phyloP scores from a whole-genome alignment of 2,329 filamentous ascomycete species.

The Penicillium sp. region DNA sequence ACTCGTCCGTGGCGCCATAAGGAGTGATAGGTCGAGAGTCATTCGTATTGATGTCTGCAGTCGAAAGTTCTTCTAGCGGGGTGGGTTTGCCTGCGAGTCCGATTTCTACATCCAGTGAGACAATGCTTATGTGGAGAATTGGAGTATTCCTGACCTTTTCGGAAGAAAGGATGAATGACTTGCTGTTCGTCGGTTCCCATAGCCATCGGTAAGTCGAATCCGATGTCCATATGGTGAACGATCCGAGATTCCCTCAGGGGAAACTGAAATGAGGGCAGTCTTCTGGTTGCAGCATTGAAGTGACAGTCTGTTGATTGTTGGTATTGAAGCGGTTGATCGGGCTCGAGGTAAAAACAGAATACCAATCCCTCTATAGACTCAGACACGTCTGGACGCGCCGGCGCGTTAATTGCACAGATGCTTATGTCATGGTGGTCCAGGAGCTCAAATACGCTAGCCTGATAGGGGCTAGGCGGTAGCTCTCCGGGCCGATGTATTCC shows the following conservation, averaged over 20 bases:
- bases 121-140: neutral
- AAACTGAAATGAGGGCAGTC: neutral
- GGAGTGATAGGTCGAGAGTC: neutral
- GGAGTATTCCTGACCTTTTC: conserved; percentile 34
- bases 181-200: conserved; percentile 43
- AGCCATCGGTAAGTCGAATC: conserved; percentile 33
- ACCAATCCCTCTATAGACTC: conserved; percentile 5
- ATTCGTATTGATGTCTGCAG: neutral
- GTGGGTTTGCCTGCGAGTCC: conserved; percentile 9
- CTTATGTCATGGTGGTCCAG: conserved; percentile 22
- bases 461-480: conserved; percentile 10
- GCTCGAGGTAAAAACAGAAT: neutral
- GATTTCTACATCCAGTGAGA: conserved; percentile 19
- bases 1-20: neutral
- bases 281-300: conserved; percentile 4
- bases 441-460: conserved; percentile 11
- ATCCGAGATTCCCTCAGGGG: conserved; percentile 25
- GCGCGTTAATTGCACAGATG: conserved; percentile 18
- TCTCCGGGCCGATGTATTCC: conserved; percentile 31
- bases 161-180: conserved; percentile 45
- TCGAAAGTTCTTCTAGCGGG: neutral
- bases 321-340: neutral
- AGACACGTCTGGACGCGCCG: conserved; percentile 20
- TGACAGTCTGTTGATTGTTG: neutral
- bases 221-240: conserved; percentile 27